Conservation (phyloP, 176 grass and related monocot species). For the Phoenix dactylifera region DNA sequence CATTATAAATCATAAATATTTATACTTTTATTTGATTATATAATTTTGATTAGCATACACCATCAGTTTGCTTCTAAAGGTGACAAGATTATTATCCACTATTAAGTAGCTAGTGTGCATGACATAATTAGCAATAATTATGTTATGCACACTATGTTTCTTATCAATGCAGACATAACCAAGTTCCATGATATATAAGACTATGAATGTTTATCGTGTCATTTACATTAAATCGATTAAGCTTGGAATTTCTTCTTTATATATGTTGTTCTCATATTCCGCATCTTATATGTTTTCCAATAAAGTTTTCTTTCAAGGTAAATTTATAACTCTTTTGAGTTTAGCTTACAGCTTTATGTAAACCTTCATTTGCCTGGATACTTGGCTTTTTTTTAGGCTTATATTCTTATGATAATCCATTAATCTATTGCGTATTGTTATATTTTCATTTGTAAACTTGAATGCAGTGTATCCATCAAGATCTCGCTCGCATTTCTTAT, state of each 20-base stretch:
- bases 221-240: not conserved
- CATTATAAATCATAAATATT: too few relatives aligned
- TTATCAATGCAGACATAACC: not conserved
- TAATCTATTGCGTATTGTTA: not conserved
- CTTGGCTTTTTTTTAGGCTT: not conserved
- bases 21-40: too few relatives aligned
- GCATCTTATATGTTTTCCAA: too few relatives aligned
- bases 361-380: not conserved
- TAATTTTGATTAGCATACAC: too few relatives aligned
- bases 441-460: not conserved
- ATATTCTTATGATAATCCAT: not conserved
- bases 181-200: not conserved
- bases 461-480: not conserved
- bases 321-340: too few relatives aligned
- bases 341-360: not conserved
- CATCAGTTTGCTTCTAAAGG: not conserved
- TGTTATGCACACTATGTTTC: not conserved
- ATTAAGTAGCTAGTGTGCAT: not conserved
- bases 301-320: too few relatives aligned
- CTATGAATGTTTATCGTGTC: not conserved
- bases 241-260: not conserved
- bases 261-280: too few relatives aligned
- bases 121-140: constrained; percentile 2
- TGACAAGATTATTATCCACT: not conserved
- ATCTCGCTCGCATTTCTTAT: not conserved